Evolutionary conservation across 1,139 yeast species (phyloP).

Genomic region (Scheffersomyces titani): DNA sequence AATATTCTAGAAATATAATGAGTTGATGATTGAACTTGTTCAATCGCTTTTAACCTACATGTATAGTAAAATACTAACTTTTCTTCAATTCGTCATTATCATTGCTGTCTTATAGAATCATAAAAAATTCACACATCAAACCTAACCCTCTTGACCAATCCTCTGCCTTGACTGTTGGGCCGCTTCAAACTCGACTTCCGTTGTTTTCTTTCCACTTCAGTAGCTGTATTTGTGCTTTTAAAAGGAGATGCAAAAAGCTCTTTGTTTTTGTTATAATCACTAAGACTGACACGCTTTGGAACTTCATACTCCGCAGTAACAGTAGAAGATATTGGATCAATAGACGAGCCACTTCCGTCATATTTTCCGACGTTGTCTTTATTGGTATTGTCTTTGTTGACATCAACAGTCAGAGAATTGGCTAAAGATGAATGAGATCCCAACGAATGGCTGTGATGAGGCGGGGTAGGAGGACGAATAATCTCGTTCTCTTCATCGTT

Average conservation of each 20-base stretch:
- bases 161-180: conserved; percentile 9
- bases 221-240: background rate
- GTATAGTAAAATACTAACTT: background rate
- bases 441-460: background rate
- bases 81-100: background rate
- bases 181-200: conserved; percentile 21
- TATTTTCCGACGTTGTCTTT: background rate
- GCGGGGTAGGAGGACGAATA: background rate
- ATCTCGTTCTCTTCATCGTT: background rate
- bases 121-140: conserved; percentile 18
- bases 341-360: background rate
- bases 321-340: background rate
- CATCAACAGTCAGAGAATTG: background rate
- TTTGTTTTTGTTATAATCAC: background rate
- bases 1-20: too few species aligned
- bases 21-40: too few species aligned
- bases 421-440: background rate
- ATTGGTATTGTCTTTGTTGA: background rate
- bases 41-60: background rate
- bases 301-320: background rate
- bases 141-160: conserved; percentile 27
- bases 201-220: background rate
- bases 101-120: background rate
- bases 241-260: background rate
- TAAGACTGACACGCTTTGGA: background rate